Percentiles rank a stretch among this genome's conserved stretches.
phyloP scores from a whole-genome alignment of 257 asterid genomes.

The Solanum paucissectum region DNA sequence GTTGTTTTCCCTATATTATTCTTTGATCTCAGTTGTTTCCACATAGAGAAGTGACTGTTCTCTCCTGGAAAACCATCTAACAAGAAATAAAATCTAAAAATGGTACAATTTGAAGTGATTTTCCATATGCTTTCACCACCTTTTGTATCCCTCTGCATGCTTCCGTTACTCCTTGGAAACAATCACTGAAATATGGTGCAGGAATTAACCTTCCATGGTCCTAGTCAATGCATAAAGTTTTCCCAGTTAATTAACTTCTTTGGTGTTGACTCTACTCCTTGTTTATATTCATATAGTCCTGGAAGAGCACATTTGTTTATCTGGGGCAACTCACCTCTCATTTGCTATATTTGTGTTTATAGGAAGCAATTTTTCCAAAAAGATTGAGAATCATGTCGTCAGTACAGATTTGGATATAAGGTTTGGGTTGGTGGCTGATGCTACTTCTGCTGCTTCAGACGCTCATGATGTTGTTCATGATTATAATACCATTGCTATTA shows the following conservation, averaged over 20 bases:
- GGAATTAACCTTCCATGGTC: not conserved
- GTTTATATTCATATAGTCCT: not conserved
- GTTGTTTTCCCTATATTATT: not conserved
- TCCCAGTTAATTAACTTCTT: not conserved
- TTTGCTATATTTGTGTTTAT: slow-evolving; percentile 12
- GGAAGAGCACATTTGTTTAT: not conserved
- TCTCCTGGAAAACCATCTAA: not conserved
- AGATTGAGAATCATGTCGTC: slow-evolving; percentile 30
- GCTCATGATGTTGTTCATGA: slow-evolving; percentile 23
- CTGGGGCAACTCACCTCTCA: slow-evolving; percentile 8
- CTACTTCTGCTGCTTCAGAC: slow-evolving; percentile 31
- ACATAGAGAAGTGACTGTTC: not conserved
- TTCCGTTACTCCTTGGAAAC: not conserved
- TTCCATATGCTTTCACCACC: not conserved
- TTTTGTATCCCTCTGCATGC: not conserved
- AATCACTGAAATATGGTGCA: not conserved
- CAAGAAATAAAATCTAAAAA: not conserved
- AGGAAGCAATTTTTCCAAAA: slow-evolving; percentile 46
- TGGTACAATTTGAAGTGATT: not conserved
- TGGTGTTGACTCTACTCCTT: not conserved
- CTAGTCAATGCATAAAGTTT: not conserved
- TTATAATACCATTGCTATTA: slow-evolving; percentile 9
- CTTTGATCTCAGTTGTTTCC: not conserved
- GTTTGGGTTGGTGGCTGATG: slow-evolving; percentile 42
- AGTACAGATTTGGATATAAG: slow-evolving; percentile 45